Evolutionary conservation across 2,329 filamentous ascomycete genomes (phyloP).

Genomic region (Botrytis fragariae): DNA sequence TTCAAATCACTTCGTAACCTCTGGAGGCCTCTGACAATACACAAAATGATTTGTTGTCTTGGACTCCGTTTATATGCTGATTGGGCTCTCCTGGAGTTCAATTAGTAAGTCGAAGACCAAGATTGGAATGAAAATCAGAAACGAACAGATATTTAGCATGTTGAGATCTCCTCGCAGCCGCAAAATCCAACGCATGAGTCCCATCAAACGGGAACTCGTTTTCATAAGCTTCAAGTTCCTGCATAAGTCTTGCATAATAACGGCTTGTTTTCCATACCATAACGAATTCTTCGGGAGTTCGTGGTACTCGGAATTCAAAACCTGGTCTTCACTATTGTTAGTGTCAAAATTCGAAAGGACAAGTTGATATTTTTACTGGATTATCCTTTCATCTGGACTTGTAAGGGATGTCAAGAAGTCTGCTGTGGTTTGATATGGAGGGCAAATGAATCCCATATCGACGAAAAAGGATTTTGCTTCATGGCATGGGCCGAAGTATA

Average conservation of each 20-base stretch:
- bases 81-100: conserved; percentile 48
- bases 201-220: conserved; percentile 43
- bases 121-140: neutral
- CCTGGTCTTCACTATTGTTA: conserved; percentile 46
- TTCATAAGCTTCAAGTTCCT: conserved; percentile 38
- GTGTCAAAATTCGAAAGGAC: conserved; percentile 34
- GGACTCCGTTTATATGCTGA: conserved; percentile 84
- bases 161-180: conserved; percentile 40
- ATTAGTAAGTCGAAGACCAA: neutral
- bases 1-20: conserved; percentile 73
- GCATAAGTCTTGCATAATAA: conserved; percentile 43
- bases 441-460: conserved; percentile 70
- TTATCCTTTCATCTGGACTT: conserved; percentile 44
- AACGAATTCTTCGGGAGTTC: conserved; percentile 69
- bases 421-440: conserved; percentile 51
- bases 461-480: conserved; percentile 68
- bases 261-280: conserved; percentile 50
- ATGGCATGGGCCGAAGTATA: conserved; percentile 65
- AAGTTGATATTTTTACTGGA: neutral
- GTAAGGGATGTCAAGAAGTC: conserved; percentile 80
- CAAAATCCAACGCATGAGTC: conserved; percentile 45
- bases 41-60: conserved; percentile 73
- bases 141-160: conserved; percentile 29
- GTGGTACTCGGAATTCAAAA: conserved; percentile 60
- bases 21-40: conserved; percentile 76